A percentile compares a stretch with the other conserved stretches of the same genome.
Conservation (phyloP, 2,329 filamentous ascomycete species). For the Talaromyces sp. region DNA sequence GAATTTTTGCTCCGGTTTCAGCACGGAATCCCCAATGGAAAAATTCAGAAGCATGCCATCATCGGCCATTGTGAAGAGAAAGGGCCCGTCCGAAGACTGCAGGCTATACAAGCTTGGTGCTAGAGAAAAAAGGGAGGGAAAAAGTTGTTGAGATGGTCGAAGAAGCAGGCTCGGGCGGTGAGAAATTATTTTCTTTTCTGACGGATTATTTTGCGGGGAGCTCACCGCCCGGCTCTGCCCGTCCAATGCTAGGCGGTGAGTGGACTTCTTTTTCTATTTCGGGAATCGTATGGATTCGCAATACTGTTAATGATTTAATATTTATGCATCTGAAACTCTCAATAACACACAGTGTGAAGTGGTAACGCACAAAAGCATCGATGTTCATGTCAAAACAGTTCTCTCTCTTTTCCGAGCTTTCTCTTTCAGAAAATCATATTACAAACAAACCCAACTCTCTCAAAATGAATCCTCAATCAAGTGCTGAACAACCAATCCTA, state of each 20-base stretch:
- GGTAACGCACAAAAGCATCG: not conserved
- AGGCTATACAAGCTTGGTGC: not conserved
- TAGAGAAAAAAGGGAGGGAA: not conserved
- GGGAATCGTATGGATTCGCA: not conserved
- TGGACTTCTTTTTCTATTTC: not conserved
- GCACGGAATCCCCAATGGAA: constrained; percentile 61
- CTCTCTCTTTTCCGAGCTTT: not conserved
- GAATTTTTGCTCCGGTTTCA: constrained; percentile 60
- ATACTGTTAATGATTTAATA: not conserved
- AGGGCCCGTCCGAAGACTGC: not conserved
- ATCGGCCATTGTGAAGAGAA: constrained; percentile 66
- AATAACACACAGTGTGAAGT: not conserved
- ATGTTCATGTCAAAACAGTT: not conserved
- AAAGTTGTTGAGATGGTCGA: not conserved
- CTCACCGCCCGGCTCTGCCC: constrained; percentile 4
- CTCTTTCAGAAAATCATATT: not conserved
- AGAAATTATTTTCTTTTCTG: constrained; percentile 13
- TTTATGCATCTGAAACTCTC: not conserved
- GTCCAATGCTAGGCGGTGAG: not conserved
- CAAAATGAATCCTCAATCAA: not conserved
- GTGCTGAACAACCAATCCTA: too few species aligned
- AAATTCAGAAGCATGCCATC: constrained; percentile 96
- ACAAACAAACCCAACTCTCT: not conserved
- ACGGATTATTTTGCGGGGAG: constrained; percentile 7
- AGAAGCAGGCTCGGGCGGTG: constrained; percentile 7